A percentile compares a stretch with the other conserved stretches of the same genome.
These are phyloP conservation scores for Centella asiatica DNA, from an alignment of 129 eudicot species.

Conservation along the genomic window DNA sequence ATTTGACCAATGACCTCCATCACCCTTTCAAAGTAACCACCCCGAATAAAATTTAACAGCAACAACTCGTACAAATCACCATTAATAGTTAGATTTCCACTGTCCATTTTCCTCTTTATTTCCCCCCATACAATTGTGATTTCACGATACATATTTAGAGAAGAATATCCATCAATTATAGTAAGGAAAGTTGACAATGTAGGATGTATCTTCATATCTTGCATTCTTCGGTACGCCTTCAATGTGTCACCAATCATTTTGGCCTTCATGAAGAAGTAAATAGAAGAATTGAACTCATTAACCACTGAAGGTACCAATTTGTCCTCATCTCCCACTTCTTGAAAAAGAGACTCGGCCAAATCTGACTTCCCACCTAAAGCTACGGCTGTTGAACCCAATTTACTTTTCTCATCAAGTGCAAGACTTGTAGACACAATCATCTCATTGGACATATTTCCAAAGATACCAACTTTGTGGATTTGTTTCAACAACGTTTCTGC, in stretches of 20 bases:
- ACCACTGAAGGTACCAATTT: constrained; percentile 15
- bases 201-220: constrained; percentile 50
- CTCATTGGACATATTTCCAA: constrained; percentile 15
- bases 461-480: constrained; percentile 40
- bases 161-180: constrained; percentile 56
- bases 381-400: neutral
- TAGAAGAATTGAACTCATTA: constrained; percentile 57
- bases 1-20: constrained; percentile 65
- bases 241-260: constrained; percentile 77
- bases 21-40: constrained; percentile 95
- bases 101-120: constrained; percentile 46
- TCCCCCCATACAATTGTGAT: constrained; percentile 89
- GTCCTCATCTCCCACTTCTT: constrained; percentile 36
- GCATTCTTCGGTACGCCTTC: constrained; percentile 68
- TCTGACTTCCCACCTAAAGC: constrained; percentile 15
- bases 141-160: constrained; percentile 69
- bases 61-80: constrained; percentile 69
- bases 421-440: constrained; percentile 1
- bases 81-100: constrained; percentile 20
- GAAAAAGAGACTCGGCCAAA: constrained; percentile 35
- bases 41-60: constrained; percentile 52
- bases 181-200: constrained; percentile 43
- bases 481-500: constrained; percentile 48
- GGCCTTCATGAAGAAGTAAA: constrained; percentile 83
- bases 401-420: constrained; percentile 6